A percentile compares a stretch with the other conserved stretches of the same genome.
phyloP scores from a whole-genome alignment of 2,329 filamentous ascomycete genomes.

The Rutstroemia sp. region DNA sequence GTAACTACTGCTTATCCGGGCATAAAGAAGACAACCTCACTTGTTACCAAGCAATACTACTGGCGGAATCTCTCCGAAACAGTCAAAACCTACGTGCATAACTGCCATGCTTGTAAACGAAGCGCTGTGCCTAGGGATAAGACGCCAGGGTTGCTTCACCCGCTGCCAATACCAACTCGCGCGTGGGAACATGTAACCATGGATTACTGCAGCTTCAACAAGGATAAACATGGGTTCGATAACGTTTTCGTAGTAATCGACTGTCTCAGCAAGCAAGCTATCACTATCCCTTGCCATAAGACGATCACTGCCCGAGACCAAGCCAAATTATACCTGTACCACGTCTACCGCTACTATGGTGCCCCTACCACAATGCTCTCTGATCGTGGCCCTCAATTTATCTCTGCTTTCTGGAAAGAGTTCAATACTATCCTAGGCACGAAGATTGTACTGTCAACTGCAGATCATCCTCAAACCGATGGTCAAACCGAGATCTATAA shows the following conservation, averaged over 20 bases:
- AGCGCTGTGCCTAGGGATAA: not conserved
- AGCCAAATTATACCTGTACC: accelerated
- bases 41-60: too few relatives aligned
- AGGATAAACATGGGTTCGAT: not conserved
- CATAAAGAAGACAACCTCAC: too few relatives aligned
- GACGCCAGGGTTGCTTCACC: not conserved
- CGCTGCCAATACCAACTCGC: not conserved
- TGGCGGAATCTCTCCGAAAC: too few relatives aligned
- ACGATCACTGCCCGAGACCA: too few relatives aligned
- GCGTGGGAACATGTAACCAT: not conserved
- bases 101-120: not conserved
- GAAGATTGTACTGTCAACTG: too few relatives aligned
- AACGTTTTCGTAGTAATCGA: not conserved
- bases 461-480: too few relatives aligned
- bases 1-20: too few relatives aligned
- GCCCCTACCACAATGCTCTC: too few relatives aligned
- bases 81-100: not conserved
- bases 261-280: not conserved
- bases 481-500: not conserved
- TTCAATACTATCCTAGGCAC: too few relatives aligned
- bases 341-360: too few relatives aligned
- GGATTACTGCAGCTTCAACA: not conserved
- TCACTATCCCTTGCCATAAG: not conserved
- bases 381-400: too few relatives aligned
- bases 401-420: too few relatives aligned